These are phyloP conservation scores for Cordyceps militaris DNA, from an alignment of 2,329 filamentous ascomycete genomes.

Conservation along the genomic window DNA sequence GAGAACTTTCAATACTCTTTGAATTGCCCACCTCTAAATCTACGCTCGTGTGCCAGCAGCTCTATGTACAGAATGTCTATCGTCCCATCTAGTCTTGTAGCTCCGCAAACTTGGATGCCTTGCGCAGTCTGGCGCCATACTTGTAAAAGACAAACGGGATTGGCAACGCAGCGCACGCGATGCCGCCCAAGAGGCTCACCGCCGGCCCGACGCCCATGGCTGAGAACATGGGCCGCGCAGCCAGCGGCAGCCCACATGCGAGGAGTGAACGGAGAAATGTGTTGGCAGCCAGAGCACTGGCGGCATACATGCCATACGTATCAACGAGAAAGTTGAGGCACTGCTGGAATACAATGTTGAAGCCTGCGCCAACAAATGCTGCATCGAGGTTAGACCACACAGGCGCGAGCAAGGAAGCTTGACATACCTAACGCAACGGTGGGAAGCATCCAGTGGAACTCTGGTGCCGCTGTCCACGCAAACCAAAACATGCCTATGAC, in stretches of 20 bases:
- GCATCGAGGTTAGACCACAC: slow-evolving; percentile 35
- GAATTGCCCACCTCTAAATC: background rate
- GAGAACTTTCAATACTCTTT: too few species aligned
- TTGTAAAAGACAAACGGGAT: slow-evolving; percentile 54
- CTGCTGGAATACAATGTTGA: slow-evolving; percentile 42
- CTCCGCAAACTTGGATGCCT: slow-evolving; percentile 32
- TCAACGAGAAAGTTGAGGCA: slow-evolving; percentile 50
- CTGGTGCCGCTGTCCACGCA: slow-evolving; percentile 49
- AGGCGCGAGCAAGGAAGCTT: slow-evolving; percentile 18
- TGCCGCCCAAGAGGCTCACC: slow-evolving; percentile 38
- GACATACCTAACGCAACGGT: background rate
- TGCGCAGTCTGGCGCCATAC: slow-evolving; percentile 38
- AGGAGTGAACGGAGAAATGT: slow-evolving; percentile 45
- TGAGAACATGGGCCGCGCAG: slow-evolving; percentile 52
- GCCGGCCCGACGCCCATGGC: slow-evolving; percentile 55
- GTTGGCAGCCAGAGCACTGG: slow-evolving; percentile 57
- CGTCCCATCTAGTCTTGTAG: slow-evolving; percentile 14
- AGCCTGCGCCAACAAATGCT: slow-evolving; percentile 26
- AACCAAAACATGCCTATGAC: slow-evolving; percentile 57
- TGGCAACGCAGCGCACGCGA: slow-evolving; percentile 38
- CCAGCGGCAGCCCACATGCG: slow-evolving; percentile 53
- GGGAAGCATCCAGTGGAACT: slow-evolving; percentile 20
- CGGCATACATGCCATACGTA: slow-evolving; percentile 49
- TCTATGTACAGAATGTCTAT: background rate
- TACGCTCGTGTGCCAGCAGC: background rate